Evolutionary conservation across 2,329 filamentous ascomycete genomes (phyloP), one percentile per base, ranked within the genome.

Genomic region (Dactylellina cionopaga): DNA sequence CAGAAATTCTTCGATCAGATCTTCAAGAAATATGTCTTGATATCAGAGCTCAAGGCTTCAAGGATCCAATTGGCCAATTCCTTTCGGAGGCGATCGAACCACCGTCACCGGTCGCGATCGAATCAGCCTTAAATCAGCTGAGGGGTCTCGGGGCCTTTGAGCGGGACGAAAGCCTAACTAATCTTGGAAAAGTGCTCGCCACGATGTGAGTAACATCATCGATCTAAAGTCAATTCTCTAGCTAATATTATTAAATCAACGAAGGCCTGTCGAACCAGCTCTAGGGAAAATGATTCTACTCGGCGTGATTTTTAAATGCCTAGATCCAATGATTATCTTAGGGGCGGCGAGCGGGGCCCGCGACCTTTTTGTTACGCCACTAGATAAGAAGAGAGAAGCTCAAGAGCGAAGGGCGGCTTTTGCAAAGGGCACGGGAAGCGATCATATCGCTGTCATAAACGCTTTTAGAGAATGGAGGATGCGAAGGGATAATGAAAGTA

Each of bases 241-340:
- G 17, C 22, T 35, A 41, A 41, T 7, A 10, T 33, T 29, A 13
- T 68, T 19, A 51, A 17, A 24, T 31, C 46, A 64, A 72, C 43
- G 13, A 31, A 74, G 51, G 62, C 81, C 82, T 2, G 77, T 84
- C 3, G 80, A 83, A 63, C 84, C 84, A 5, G 74, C 78, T 2
- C 74, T 83, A 33, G 84, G 81, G 27, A 85, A 84, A 70, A 82
- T 85, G 81, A 80, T 85, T 55, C 60, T 85, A 17, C 77, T 85
- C 7, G 84, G 84, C 4, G 77, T 84, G 24, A 80, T 85, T 46
- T 85, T 85, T 78, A 80, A 80, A 35, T 85, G 84, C 74, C 78
- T 85, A 3, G 83, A 85, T 72, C 83, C 84, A 0, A 81, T 85
- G 75, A 74, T 85, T 25, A 80, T 84, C 25, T 74, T 84, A 3